A percentile compares a stretch with the other conserved stretches of the same genome.
Conservation (phyloP, 352 stramenopile genomes). For the Phytophthora hibernalis region DNA sequence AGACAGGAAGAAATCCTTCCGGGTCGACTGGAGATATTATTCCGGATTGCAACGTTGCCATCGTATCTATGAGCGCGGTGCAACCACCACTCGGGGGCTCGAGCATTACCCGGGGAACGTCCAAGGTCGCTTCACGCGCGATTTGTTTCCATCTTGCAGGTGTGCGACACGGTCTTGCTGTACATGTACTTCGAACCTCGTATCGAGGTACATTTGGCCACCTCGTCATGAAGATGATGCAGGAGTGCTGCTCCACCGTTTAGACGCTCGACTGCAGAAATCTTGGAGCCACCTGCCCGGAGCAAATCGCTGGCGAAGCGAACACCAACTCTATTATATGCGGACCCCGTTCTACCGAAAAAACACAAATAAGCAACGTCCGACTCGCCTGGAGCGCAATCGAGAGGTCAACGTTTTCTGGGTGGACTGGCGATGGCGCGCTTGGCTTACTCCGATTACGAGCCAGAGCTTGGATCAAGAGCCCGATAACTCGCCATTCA, state of each 20-base stretch:
- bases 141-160: slow-evolving; percentile 5
- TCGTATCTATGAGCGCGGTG: slow-evolving; percentile 9
- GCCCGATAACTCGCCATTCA: slow-evolving; percentile 14
- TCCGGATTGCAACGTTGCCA: not conserved
- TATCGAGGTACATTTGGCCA: not conserved
- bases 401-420: slow-evolving; percentile 19
- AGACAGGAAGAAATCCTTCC: slow-evolving; percentile 4
- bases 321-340: slow-evolving; percentile 6
- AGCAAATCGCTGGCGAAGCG: slow-evolving; percentile 31
- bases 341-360: not conserved
- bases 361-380: slow-evolving; percentile 22
- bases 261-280: slow-evolving; percentile 22
- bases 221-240: not conserved
- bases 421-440: not conserved
- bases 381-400: slow-evolving; percentile 21
- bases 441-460: slow-evolving; percentile 23
- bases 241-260: not conserved
- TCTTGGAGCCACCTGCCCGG: not conserved
- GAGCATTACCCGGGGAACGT: not conserved
- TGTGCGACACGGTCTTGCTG: slow-evolving; percentile 17
- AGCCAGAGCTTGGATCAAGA: not conserved
- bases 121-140: slow-evolving; percentile 2
- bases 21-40: slow-evolving; percentile 9
- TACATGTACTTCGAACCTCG: not conserved
- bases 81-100: slow-evolving; percentile 2